Evolutionary conservation across 176 grass and related monocot genomes (phyloP).

Genomic region (Eremochloa ophiuroides): DNA sequence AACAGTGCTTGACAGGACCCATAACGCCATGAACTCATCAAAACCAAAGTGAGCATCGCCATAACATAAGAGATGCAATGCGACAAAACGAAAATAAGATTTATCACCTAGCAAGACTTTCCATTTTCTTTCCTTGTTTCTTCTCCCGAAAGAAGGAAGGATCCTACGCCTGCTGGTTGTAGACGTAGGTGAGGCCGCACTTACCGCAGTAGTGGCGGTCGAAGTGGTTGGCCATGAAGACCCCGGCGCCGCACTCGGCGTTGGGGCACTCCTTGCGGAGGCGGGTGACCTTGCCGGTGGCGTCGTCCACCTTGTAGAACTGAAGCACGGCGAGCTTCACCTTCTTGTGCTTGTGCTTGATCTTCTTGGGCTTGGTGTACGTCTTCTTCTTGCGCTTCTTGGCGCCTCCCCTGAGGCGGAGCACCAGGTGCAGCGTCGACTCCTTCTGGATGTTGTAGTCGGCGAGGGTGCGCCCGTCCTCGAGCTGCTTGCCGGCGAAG

Average conservation of each 20-base stretch:
- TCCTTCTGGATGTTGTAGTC: constrained; percentile 92
- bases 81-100: background rate
- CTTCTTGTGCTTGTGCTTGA: constrained; percentile 76
- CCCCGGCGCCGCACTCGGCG: constrained; percentile 58
- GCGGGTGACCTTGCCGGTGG: constrained; percentile 66
- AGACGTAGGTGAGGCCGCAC: constrained; percentile 80
- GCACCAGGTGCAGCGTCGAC: constrained; percentile 62
- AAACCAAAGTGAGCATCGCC: constrained; percentile 20
- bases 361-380: constrained; percentile 78
- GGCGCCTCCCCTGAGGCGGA: constrained; percentile 49
- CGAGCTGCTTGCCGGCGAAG: constrained; percentile 75
- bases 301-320: constrained; percentile 71
- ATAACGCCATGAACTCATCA: constrained; percentile 15
- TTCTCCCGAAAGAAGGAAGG: background rate
- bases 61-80: constrained; percentile 10
- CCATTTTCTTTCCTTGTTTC: background rate
- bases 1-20: constrained; percentile 12
- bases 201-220: constrained; percentile 79
- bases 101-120: constrained; percentile 7
- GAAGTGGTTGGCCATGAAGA: constrained; percentile 87
- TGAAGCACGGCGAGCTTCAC: constrained; percentile 73
- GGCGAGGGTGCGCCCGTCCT: constrained; percentile 66
- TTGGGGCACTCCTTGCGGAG: constrained; percentile 87
- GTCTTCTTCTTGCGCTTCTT: constrained; percentile 85
- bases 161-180: constrained; percentile 51